Base-by-base conservation (phyloP, 495 filamentous ascomycete species). In the Emericellopsis terricola region DNA sequence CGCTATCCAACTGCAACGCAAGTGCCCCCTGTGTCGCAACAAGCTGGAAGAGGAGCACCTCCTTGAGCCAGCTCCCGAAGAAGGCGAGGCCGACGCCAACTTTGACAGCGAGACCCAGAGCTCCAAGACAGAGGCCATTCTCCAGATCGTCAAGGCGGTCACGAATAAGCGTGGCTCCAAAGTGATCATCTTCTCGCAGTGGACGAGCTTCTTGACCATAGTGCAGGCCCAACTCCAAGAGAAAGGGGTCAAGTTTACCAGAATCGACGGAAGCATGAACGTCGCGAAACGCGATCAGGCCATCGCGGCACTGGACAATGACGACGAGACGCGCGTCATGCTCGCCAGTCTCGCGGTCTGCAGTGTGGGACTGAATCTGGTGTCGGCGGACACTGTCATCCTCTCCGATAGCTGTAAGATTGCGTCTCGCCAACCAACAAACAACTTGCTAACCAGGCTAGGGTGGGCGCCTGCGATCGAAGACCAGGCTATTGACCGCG, bases 391-490 rank as follows among this genome's bases (percentile, higher is more conserved):
- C 36, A 85, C 86, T 16, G 83, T 89, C 30, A 73, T 94, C 11
- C 60, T 93, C 6, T 66, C 71, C 0, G 86, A 96, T 47, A 76
- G 68, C 29, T 94, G 60, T 57, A 43, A 41, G 46, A 15, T 4
- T 19, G 8, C 15, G 1, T 2, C 1, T 23, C 4, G 13, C 24
- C 9, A 1, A 14, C 15, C 7, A 29, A 15, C 19, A 17, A 35
- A 31, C 43, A 49, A 47, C 48, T 23, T 9, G 18, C 11, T n/a
- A n/a, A n/a, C n/a, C 4, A n/a, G 15, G 4, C 28, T 16, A 57
- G 53, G 83, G 86, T 94, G 86, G 83, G 83, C 84, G 2, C 82
- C 84, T 0, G 85, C 83, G 0, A 86, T 93, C 38, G 86, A 96
- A 51, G 84, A 92, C 45, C 86, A 96, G 46, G 86, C 86, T 17